Conservation (phyloP, 305 asterid species). For the Fraxinus nigra region DNA sequence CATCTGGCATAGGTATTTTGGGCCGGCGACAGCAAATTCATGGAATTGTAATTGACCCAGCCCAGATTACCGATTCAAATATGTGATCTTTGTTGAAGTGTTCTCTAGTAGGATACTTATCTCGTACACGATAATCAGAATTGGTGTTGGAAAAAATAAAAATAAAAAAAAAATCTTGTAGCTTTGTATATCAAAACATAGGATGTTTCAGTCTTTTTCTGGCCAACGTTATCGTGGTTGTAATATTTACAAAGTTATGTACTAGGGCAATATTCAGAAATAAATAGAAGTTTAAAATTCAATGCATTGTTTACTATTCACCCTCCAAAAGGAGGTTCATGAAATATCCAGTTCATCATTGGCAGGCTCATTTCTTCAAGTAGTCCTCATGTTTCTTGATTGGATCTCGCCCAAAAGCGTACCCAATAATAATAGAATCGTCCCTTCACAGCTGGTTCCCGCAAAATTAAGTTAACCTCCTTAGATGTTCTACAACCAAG, state of each 20-base stretch:
- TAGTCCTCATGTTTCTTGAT: too few relatives aligned
- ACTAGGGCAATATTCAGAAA: background rate
- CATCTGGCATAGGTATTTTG: constrained; percentile 24
- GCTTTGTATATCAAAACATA: background rate
- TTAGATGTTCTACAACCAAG: background rate
- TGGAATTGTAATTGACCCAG: constrained; percentile 66
- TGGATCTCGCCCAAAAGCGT: background rate
- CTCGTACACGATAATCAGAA: background rate
- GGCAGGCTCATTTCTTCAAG: too few relatives aligned
- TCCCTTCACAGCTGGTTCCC: background rate
- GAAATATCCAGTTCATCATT: background rate
- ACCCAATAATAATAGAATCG: too few relatives aligned
- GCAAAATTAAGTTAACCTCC: background rate
- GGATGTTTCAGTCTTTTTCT: background rate
- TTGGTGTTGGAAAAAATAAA: background rate
- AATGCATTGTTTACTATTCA: background rate
- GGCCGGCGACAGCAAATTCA: constrained; percentile 32
- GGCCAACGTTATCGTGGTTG: background rate
- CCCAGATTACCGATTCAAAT: constrained; percentile 45
- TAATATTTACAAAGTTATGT: background rate
- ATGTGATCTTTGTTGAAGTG: constrained; percentile 9
- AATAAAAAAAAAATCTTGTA: background rate
- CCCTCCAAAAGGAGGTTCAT: background rate
- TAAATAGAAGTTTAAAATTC: background rate
- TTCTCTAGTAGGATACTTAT: background rate